phyloP scores from a whole-genome alignment of 2,329 filamentous ascomycete species.

The Colletotrichum eremochloae region DNA sequence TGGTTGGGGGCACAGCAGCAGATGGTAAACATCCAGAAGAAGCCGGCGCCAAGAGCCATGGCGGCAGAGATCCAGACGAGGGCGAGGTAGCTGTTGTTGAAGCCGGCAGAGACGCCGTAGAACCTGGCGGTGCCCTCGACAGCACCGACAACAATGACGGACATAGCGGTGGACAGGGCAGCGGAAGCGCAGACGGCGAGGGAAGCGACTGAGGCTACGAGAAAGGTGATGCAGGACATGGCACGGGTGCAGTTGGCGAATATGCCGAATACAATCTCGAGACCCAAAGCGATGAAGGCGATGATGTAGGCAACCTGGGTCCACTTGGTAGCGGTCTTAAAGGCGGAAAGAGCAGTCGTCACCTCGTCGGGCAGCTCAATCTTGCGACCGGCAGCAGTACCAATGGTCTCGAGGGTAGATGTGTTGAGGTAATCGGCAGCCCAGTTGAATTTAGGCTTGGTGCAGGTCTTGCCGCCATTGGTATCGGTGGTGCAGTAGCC shows the following conservation, averaged over 20 bases:
- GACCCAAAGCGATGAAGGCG: conserved; percentile 75
- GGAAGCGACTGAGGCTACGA: conserved; percentile 76
- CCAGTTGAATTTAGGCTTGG: conserved; percentile 79
- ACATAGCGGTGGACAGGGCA: conserved; percentile 80
- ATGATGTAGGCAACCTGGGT: conserved; percentile 86
- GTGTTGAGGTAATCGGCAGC: conserved; percentile 78
- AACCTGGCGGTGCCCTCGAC: conserved; percentile 75
- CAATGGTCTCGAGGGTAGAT: conserved; percentile 69
- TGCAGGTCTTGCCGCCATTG: conserved; percentile 74
- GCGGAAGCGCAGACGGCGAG: conserved; percentile 72
- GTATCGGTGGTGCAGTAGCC: conserved; percentile 81
- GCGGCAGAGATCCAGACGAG: conserved; percentile 84
- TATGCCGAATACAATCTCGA: conserved; percentile 83
- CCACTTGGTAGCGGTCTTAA: conserved; percentile 82
- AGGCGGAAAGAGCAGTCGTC: conserved; percentile 76
- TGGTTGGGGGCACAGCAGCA: conserved; percentile 84
- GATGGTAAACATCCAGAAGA: conserved; percentile 93
- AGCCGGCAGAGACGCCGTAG: conserved; percentile 76
- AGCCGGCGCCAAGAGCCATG: conserved; percentile 78
- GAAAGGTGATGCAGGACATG: conserved; percentile 85
- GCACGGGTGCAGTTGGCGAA: conserved; percentile 86
- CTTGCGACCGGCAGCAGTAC: conserved; percentile 62
- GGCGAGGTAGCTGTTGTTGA: conserved; percentile 79
- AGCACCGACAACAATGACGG: conserved; percentile 76
- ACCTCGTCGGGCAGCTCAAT: conserved; percentile 77